Conservation (phyloP, 164 flowering plant species). For the Sedum album region DNA sequence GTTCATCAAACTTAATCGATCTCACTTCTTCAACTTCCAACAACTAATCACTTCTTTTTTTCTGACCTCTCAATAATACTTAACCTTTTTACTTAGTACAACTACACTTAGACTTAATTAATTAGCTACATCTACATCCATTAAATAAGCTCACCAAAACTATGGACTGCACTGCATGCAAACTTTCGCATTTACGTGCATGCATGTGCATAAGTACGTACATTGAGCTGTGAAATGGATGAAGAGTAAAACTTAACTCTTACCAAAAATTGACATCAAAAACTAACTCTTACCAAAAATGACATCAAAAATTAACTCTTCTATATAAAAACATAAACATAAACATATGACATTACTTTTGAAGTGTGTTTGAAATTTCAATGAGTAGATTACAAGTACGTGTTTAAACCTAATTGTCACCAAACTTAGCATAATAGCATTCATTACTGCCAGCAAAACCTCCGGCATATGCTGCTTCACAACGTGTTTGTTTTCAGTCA, state of each 20-base stretch:
- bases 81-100: neutral
- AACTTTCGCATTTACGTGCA: neutral
- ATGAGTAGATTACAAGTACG: neutral
- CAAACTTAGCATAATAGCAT: no score
- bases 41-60: neutral
- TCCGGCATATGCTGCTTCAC: neutral
- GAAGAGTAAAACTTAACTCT: neutral
- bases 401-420: neutral
- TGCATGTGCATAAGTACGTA: no score
- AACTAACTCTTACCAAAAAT: no score
- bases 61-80: neutral
- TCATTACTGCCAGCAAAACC: neutral
- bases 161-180: neutral
- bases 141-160: neutral
- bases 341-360: no score
- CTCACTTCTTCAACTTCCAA: neutral
- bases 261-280: neutral
- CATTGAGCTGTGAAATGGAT: no score
- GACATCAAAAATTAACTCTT: no score
- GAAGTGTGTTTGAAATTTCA: no score
- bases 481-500: neutral
- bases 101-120: neutral
- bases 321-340: no score
- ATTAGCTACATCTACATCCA: neutral
- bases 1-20: neutral